Conservation (phyloP, 208 protist species). For the Crithidia thermophila region DNA sequence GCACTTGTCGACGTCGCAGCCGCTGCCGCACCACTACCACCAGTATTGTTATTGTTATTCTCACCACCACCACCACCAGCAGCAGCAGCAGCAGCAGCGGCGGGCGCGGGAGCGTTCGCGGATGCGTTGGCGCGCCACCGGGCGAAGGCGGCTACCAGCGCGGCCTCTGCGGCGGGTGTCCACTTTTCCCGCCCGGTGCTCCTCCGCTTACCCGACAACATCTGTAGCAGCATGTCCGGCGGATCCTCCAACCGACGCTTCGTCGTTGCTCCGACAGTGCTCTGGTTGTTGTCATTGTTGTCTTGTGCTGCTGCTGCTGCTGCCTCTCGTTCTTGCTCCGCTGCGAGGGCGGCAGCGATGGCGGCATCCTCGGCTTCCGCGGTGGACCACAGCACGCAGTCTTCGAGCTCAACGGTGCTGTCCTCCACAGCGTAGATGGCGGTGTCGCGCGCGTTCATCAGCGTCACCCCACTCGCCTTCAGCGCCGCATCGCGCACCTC, state of each 20-base stretch:
- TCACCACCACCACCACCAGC: too few species aligned
- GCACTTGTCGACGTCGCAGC: too few species aligned
- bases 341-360: slow-evolving; percentile 1
- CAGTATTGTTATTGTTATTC: too few species aligned
- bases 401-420: slow-evolving; percentile 44
- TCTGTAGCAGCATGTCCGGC: too few species aligned
- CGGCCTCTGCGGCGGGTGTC: too few species aligned
- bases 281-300: background rate
- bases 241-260: too few species aligned
- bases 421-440: slow-evolving; percentile 70
- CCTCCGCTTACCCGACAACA: too few species aligned
- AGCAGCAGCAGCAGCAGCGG: background rate
- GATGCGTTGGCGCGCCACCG: background rate
- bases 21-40: too few species aligned
- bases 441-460: slow-evolving; percentile 53
- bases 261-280: too few species aligned
- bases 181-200: too few species aligned
- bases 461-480: slow-evolving; percentile 43
- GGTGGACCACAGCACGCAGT: slow-evolving; percentile 57
- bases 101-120: background rate
- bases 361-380: slow-evolving; percentile 26
- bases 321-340: background rate
- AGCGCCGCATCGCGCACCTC: slow-evolving; percentile 61
- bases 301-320: background rate
- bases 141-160: background rate